Evolutionary conservation across 805 yeast species (phyloP), one percentile per base, ranked within the genome.

Genomic region (Yamadazyma insecticola): DNA sequence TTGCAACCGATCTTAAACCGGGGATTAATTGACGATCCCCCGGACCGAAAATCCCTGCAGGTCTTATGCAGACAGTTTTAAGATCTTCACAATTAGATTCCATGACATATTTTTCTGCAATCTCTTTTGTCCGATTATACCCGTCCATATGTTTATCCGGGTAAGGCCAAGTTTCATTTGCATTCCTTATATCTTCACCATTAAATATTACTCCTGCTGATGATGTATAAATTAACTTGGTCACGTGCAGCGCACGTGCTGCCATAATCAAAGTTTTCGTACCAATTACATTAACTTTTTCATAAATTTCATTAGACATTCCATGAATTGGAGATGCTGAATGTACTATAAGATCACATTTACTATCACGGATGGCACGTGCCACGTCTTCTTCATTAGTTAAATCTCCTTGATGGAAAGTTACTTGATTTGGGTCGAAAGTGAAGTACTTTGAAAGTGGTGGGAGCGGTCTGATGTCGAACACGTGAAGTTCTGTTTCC

Each of bases 1-100:
- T 72, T 3, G 95, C 88, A 26, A 86, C 96, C 11, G 72, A 72
- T 51, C 96, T 76, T 37, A 92, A 67, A 3, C 95, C 95, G 9
- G 98, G 98, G 27, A 92, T 92, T 50, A 92, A 64, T 56, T 92
- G 99, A 39, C 98, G 76, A 56, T 92, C 98, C 26, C 98, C 97
- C 5, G 97, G 98, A 4, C 98, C 99, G 63, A 92, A 92, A 28
- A 92, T 88, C 23, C 98, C 99, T 1, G 98, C 96, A 1, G 98
- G 98, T 41, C 99, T 75, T 29, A 92, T 60, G 2, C 96, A 92
- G 22, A 85, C 82, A 0, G 98, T 92, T 29, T 72, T 61, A 42
- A 89, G 73, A 10, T 67, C 63, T 1, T 61, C 55, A 28, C 74
- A 72, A 55, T 87, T 84, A 12, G 95, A 84, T 13, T 72, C 62